Percentiles rank a stretch among this genome's conserved stretches.
phyloP scores from a whole-genome alignment of 169 alveolate genomes.

The Babesia ovata region DNA sequence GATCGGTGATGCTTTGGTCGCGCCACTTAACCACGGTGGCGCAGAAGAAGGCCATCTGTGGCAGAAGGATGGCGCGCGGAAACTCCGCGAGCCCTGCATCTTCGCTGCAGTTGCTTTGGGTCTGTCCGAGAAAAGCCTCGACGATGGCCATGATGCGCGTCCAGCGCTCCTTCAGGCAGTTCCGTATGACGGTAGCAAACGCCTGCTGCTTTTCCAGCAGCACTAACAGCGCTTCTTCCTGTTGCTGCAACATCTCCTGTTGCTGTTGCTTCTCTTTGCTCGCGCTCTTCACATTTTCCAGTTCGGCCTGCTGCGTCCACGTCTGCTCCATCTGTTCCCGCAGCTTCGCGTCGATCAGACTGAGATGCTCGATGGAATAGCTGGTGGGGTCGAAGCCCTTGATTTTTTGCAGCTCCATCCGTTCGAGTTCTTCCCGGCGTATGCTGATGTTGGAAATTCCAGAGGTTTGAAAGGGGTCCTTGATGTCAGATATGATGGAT shows the following conservation, averaged over 20 bases:
- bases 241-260: conserved; percentile 10
- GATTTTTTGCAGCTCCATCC: conserved; percentile 29
- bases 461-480: conserved; percentile 56
- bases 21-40: conserved; percentile 68
- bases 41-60: conserved; percentile 70
- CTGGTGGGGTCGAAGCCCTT: conserved; percentile 30
- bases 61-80: conserved; percentile 70
- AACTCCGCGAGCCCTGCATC: conserved; percentile 72
- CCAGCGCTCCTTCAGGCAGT: conserved; percentile 73
- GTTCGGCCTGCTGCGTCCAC: conserved; percentile 33
- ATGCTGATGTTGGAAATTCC: conserved; percentile 42
- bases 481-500: conserved; percentile 39
- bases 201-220: conserved; percentile 41
- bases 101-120: conserved; percentile 48
- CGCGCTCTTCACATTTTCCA: conserved; percentile 29
- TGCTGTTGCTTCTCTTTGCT: neutral
- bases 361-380: conserved; percentile 49
- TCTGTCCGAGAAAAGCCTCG: conserved; percentile 70
- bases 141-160: conserved; percentile 68
- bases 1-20: conserved; percentile 70
- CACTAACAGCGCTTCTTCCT: conserved; percentile 19
- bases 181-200: conserved; percentile 20
- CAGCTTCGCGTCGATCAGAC: conserved; percentile 24
- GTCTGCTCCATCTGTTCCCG: conserved; percentile 50
- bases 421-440: conserved; percentile 32